phyloP scores from a whole-genome alignment of 2,329 filamentous ascomycete species.

The Phaeophleospora eucalypticola region DNA sequence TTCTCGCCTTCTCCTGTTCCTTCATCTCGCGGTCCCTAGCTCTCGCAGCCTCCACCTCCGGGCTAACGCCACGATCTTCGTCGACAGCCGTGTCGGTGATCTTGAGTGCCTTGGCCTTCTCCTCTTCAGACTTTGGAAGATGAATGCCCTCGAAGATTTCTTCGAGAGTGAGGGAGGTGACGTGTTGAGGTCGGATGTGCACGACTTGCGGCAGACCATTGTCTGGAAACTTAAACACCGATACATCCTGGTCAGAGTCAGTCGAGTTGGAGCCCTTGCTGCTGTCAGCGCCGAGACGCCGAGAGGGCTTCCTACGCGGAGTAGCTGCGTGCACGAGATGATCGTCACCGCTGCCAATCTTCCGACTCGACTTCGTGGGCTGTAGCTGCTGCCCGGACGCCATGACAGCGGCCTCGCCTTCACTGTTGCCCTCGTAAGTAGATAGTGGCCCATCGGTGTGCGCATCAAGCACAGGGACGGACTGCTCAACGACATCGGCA shows the following conservation, averaged over 20 bases:
- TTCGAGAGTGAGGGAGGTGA: too few species aligned
- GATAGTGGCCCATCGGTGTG: not conserved
- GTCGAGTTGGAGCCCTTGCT: not conserved
- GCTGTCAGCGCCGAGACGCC: not conserved
- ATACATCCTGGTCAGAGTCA: not conserved
- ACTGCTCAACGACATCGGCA: not conserved
- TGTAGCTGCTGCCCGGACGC: not conserved
- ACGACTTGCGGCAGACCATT: not conserved
- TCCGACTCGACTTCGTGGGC: too few species aligned
- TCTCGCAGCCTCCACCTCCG: not conserved
- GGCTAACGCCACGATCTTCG: too few species aligned
- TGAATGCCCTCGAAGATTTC: too few species aligned
- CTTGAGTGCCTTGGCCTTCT: too few species aligned
- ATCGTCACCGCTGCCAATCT: not conserved
- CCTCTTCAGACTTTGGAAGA: too few species aligned
- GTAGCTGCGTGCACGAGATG: not conserved
- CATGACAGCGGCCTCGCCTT: not conserved
- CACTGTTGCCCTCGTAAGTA: not conserved
- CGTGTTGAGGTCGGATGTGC: too few species aligned
- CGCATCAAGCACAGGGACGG: not conserved
- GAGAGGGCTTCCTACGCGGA: not conserved
- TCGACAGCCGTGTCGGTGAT: too few species aligned
- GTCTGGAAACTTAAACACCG: not conserved
- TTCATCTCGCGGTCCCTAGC: conserved; percentile 1
- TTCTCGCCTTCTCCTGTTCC: conserved; percentile 7